Evolutionary conservation across 768 basidiomycete species (phyloP).

Genomic region (Gloeophyllum trabeum): DNA sequence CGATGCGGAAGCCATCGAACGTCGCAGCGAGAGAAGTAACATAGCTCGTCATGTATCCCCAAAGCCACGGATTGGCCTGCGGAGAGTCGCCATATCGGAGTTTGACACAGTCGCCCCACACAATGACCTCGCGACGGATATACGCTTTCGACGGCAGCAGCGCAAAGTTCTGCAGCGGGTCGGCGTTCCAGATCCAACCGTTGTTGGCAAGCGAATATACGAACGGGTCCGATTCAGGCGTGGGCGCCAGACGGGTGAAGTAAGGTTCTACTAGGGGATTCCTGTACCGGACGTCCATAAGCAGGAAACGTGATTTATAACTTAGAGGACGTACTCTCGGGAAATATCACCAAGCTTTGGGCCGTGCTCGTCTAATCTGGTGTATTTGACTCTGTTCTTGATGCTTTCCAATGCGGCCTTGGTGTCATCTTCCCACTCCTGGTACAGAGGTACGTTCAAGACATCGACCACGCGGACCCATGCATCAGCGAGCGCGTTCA

Average conservation of each 20-base stretch:
- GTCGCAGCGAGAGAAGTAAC: slow-evolving; percentile 67
- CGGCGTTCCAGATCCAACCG: slow-evolving; percentile 97
- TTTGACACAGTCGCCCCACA: slow-evolving; percentile 98
- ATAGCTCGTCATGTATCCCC: slow-evolving; percentile 84
- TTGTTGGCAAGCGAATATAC: slow-evolving; percentile 89
- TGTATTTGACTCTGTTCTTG: slow-evolving; percentile 68
- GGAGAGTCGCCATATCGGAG: slow-evolving; percentile 82
- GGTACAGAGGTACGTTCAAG: slow-evolving; percentile 81
- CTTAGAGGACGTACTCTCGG: slow-evolving; percentile 38
- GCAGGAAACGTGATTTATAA: slow-evolving; percentile 3
- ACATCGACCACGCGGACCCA: slow-evolving; percentile 79
- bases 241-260: slow-evolving; percentile 69
- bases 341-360: slow-evolving; percentile 78
- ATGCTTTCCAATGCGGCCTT: slow-evolving; percentile 63
- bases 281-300: slow-evolving; percentile 25
- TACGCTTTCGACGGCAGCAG: slow-evolving; percentile 88
- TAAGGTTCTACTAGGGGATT: slow-evolving; percentile 82
- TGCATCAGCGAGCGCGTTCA: slow-evolving; percentile 46
- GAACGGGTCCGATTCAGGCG: slow-evolving; percentile 30
- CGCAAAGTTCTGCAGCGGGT: slow-evolving; percentile 93
- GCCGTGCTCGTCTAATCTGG: slow-evolving; percentile 71
- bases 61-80: slow-evolving; percentile 85
- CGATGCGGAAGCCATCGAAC: slow-evolving; percentile 95
- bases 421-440: slow-evolving; percentile 80
- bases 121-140: slow-evolving; percentile 91